phyloP scores from a whole-genome alignment of 2,329 filamentous ascomycete genomes.

The Magnaporthiopsis incrustans region DNA sequence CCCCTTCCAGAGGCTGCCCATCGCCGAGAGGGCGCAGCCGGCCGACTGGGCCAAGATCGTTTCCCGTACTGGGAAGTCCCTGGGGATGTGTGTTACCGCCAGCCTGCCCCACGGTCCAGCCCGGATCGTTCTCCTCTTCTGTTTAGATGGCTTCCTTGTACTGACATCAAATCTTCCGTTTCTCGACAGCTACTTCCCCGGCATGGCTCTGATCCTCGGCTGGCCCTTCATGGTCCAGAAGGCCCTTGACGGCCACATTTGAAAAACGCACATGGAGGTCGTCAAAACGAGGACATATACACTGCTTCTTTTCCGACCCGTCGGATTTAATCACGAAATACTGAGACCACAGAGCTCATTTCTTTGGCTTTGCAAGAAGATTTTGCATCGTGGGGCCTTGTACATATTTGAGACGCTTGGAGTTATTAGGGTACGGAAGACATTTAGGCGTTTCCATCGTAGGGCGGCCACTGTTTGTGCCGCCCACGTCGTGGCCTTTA shows the following conservation, averaged over 20 bases:
- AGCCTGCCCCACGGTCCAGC: not conserved
- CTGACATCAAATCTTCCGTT: conserved; percentile 3
- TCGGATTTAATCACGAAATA: not conserved
- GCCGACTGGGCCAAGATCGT: conserved; percentile 30
- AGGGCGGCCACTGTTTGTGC: not conserved
- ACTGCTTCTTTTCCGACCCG: not conserved
- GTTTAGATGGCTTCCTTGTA: not conserved
- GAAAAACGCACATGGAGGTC: not conserved
- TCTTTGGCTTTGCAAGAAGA: not conserved
- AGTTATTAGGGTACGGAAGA: not conserved
- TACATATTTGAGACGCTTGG: not conserved
- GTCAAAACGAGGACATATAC: not conserved
- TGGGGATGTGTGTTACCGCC: conserved; percentile 25
- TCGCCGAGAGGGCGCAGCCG: conserved; percentile 18
- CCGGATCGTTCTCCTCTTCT: conserved; percentile 2
- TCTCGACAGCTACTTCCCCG: conserved; percentile 26
- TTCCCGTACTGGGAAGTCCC: conserved; percentile 21
- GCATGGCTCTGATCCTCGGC: conserved; percentile 24
- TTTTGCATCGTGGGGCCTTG: not conserved
- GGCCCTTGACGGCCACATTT: conserved; percentile 20
- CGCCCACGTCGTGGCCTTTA: not conserved
- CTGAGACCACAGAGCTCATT: not conserved
- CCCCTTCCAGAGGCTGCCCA: conserved; percentile 28
- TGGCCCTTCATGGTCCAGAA: conserved; percentile 25
- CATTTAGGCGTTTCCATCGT: not conserved